Evolutionary conservation across 352 stramenopile genomes (phyloP), one percentile per base, ranked within the genome.

Genomic region (Phytophthora multivora): DNA sequence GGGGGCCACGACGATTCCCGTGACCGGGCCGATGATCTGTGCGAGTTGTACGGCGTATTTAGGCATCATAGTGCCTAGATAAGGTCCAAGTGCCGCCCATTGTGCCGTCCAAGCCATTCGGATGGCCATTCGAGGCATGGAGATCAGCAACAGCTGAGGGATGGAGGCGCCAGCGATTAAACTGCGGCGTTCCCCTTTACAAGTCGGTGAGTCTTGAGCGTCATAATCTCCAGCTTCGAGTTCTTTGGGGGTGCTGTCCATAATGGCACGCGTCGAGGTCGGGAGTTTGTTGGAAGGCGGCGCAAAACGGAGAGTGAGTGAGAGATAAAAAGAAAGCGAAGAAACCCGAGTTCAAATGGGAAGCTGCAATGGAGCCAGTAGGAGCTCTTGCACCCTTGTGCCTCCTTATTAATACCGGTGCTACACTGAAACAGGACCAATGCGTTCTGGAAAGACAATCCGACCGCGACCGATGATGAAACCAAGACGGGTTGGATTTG

Each of bases 51-150:
- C 62, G 8, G 62, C 55, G 49, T 70, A 70, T 12, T 70, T 65
- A 4, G 62, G 62, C 47, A 70, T 64, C 48, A 70, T 70, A 1
- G 62, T 70, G 1, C 62, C 62, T 5, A 70, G 49, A 51, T 66
- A 70, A 2, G 62, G 62, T 2, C 62, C 62, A 28, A 70, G 62
- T 25, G 62, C 62, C 25, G 62, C n/a, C 62, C 62, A 70, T 42
- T 70, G 62, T 25, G 62, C 55, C 0, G 62, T 1, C 62, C 62
- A 70, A 1, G 62, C 62, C 62, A 70, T 70, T 7, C 62, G 54
- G 33, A 70, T 49, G n/a, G 62, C 62, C 62, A 70, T 70, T 3
- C 62, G 54, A 39, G 62, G 62, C 62, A 70, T 70, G 48, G 62
- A 59, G 33, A 70, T 70, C 19, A 70, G 30, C 2, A 70, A 31